A percentile compares a stretch with the other conserved stretches of the same genome.
Conservation (phyloP, 352 stramenopile species). For the Aphanomyces astaci region DNA sequence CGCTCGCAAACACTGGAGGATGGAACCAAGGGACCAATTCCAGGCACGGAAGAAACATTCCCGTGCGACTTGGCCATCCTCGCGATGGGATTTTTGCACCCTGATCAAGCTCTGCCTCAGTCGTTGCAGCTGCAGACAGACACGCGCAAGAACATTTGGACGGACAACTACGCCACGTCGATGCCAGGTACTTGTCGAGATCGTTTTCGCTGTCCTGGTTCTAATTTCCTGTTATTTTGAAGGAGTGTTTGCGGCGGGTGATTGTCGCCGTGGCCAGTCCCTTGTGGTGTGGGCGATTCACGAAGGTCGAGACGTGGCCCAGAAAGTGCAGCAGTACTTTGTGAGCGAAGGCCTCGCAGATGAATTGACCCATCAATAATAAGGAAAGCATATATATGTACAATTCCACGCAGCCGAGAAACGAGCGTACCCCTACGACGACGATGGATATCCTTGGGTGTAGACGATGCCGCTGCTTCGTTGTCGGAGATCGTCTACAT, state of each 20-base stretch:
- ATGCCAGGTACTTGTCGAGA: conserved; percentile 89
- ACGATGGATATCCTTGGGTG: neutral
- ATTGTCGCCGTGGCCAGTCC: conserved; percentile 95
- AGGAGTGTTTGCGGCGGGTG: conserved; percentile 94
- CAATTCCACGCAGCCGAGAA: neutral
- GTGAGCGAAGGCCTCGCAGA: conserved; percentile 65
- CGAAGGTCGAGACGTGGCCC: conserved; percentile 91
- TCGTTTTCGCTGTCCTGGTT: too few species aligned
- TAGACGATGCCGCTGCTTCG: neutral
- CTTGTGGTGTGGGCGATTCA: conserved; percentile 98
- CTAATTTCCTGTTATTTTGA: too few species aligned
- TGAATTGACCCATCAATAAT: conserved; percentile 24
- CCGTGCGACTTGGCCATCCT: conserved; percentile 92
- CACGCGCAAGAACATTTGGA: conserved; percentile 89
- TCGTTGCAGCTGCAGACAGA: conserved; percentile 88
- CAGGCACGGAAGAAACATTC: conserved; percentile 89
- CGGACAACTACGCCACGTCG: conserved; percentile 28
- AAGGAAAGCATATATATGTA: neutral
- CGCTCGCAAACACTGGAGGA: conserved; percentile 51
- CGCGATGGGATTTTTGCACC: conserved; percentile 96
- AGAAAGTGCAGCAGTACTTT: conserved; percentile 79
- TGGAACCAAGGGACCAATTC: conserved; percentile 52
- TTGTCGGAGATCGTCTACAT: neutral
- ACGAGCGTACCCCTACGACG: neutral
- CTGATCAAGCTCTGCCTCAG: conserved; percentile 87